Base-by-base conservation (phyloP, 139 green algal species). In the Pleodorina starrii region DNA sequence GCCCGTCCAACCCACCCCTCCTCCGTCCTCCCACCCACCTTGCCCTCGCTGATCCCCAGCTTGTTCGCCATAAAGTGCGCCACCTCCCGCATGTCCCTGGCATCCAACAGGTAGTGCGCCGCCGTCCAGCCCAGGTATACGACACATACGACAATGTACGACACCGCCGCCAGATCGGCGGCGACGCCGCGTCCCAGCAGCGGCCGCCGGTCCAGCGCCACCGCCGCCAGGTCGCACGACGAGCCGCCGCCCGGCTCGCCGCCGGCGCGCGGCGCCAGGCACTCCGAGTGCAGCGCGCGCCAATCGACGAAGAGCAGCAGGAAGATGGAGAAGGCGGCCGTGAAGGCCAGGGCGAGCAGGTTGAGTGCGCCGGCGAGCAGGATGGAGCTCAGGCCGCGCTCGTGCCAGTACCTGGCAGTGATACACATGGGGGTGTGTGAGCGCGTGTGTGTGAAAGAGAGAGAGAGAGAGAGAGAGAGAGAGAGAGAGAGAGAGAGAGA, bases 231-330 rank as follows among this genome's bases (percentile, higher is more conserved):
- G 42, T 87, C 81, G 81, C 81, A 87, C 17, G 32, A 14, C 46
- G n/a, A 10, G 21, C 51, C 23, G 59, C 32, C n/a, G 60, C 50
- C 36, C 51, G 19, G 38, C 23, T 35, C 50, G 35, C 68, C 69
- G 2, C 83, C 68, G 36, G 83, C 48, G 0, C 38, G 43, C 35
- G 68, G 68, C 21, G 48, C 68, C 14, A 86, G 63, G 88, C 92
- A 94, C 42, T 86, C 69, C 5, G 72, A n/a, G 71, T 90, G 87
- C 72, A 98, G 91, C 12, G 92, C 95, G 2, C 76, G 23, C 95
- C 96, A 99, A 83, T 99, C 90, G 4, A 99, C 93, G 68, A 93
- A 95, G 35, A 99, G 91, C 63, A 99, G 94, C 77, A 99, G 92
- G 81, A 99, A 96, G 57, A 76, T 94, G 2, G 92, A 96, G 89